Evolutionary conservation across 2,329 filamentous ascomycete species (phyloP).

Genomic region (Alternaria atra): DNA sequence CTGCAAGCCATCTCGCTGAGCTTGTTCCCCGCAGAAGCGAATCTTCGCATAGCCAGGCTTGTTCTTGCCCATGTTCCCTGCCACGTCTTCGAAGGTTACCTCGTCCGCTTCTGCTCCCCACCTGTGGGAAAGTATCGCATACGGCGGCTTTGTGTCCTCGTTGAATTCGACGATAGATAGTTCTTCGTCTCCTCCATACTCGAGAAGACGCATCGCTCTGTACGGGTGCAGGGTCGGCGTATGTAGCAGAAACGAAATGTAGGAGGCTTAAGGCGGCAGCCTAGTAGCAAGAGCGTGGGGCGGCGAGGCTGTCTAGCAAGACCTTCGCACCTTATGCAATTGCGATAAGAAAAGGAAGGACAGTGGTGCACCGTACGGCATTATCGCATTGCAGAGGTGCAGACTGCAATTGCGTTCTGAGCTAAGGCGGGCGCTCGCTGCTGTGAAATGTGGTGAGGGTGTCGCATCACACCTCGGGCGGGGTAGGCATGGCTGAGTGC

Average conservation of each 20-base stretch:
- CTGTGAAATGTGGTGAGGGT: neutral
- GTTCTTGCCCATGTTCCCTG: neutral
- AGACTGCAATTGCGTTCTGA: neutral
- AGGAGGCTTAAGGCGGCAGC: slow-evolving; percentile 12
- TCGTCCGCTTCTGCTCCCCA: slow-evolving; percentile 39
- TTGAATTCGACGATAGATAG: slow-evolving; percentile 8
- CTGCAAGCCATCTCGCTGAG: neutral
- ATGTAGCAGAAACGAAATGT: slow-evolving; percentile 3
- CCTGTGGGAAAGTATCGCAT: slow-evolving; percentile 40
- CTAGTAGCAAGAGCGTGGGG: slow-evolving; percentile 7
- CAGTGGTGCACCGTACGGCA: neutral
- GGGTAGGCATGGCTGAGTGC: slow-evolving; percentile 6
- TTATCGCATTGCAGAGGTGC: neutral
- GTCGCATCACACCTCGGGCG: slow-evolving; percentile 2
- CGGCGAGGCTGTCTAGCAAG: neutral
- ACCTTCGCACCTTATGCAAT: too few relatives aligned
- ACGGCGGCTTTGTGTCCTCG: slow-evolving; percentile 5
- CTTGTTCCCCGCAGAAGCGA: neutral
- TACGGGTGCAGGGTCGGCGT: slow-evolving; percentile 4
- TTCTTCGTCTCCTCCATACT: slow-evolving; percentile 9
- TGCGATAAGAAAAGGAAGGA: neutral
- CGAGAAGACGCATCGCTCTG: slow-evolving; percentile 22
- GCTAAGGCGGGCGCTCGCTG: slow-evolving; percentile 5
- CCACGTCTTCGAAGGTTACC: slow-evolving; percentile 33
- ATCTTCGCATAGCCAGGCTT: slow-evolving; percentile 1